A percentile compares a stretch with the other conserved stretches of the same genome.
Evolutionary conservation across 2,329 filamentous ascomycete genomes (phyloP).

Genomic region (Ophiosphaerella korrae): DNA sequence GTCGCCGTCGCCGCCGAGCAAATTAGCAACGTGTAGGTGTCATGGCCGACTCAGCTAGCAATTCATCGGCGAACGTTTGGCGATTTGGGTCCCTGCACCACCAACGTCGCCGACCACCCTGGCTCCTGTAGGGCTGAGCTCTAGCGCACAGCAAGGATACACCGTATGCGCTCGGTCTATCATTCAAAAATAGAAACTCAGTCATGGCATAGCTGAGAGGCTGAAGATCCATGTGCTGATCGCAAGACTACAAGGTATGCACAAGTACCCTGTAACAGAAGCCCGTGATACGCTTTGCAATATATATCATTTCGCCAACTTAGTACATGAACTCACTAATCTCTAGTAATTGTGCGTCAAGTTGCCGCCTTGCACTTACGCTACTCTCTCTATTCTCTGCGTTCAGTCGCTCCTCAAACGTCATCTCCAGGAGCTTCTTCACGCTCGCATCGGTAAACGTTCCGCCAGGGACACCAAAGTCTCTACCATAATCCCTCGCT

Average conservation of each 20-base stretch:
- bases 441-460: constrained; percentile 48
- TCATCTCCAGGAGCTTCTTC: constrained; percentile 50
- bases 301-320: neutral
- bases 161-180: no score
- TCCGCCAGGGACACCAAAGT: constrained; percentile 30
- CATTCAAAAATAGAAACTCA: no score
- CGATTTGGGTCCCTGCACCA: no score
- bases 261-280: neutral
- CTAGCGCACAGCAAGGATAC: no score
- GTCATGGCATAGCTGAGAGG: no score
- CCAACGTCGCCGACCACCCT: no score
- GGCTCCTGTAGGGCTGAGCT: no score
- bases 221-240: no score
- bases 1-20: no score
- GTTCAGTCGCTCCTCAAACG: constrained; percentile 57
- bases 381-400: constrained; percentile 70
- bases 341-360: constrained; percentile 72
- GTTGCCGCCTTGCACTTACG: constrained; percentile 68
- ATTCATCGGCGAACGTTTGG: no score
- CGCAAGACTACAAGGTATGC: neutral
- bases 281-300: neutral
- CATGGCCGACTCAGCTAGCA: no score
- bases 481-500: constrained; percentile 56
- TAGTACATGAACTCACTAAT: constrained; percentile 72
- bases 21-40: no score